These are phyloP conservation scores for Ogataea minuta DNA, from an alignment of 805 yeast genomes.

Conservation along the genomic window DNA sequence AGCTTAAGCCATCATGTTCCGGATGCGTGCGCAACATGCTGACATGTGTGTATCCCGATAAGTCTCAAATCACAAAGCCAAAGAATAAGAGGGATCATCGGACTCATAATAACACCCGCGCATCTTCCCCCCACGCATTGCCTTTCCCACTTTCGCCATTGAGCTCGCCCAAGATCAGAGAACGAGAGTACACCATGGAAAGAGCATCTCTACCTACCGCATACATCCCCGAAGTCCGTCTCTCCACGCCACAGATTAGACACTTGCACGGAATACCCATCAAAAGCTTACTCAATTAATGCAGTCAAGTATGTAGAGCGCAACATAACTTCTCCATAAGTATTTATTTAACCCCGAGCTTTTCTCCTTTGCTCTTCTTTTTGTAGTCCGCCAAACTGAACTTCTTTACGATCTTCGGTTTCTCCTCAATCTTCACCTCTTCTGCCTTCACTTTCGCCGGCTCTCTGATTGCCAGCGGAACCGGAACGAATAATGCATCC, in stretches of 20 bases:
- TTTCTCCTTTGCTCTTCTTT: conserved; percentile 37
- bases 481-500: conserved; percentile 16
- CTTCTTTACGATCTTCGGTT: conserved; percentile 48
- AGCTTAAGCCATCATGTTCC: conserved; percentile 34
- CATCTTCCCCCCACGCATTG: conserved; percentile 3
- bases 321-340: conserved; percentile 3
- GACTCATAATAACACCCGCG: no score
- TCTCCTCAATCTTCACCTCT: conserved; percentile 20
- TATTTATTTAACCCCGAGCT: conserved; percentile 6
- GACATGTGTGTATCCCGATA: conserved; percentile 35
- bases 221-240: conserved; percentile 4
- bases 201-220: not conserved
- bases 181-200: conserved; percentile 9
- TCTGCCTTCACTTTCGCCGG: conserved; percentile 11
- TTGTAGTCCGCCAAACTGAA: conserved; percentile 75
- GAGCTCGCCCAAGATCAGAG: conserved; percentile 25
- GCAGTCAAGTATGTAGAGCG: conserved; percentile 9
- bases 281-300: conserved; percentile 28
- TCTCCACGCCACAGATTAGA: conserved; percentile 4
- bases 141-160: conserved; percentile 25
- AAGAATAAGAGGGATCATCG: conserved; percentile 7
- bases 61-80: conserved; percentile 20
- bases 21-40: conserved; percentile 36
- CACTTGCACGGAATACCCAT: conserved; percentile 24
- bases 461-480: conserved; percentile 13